Conservation (phyloP, 164 flowering plant genomes). For the Pachysandra terminalis region DNA sequence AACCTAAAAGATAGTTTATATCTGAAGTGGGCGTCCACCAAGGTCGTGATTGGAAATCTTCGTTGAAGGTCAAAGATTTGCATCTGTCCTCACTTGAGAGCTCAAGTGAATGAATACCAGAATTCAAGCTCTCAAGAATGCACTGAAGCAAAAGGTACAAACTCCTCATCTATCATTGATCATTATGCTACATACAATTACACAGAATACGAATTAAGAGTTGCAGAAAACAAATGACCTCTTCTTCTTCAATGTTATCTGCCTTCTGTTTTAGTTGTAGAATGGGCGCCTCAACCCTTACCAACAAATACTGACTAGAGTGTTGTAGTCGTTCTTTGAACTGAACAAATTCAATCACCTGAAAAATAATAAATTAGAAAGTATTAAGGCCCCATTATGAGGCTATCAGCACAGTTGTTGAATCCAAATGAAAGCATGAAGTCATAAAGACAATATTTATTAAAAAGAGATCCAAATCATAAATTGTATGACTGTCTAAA, state of each 20-base stretch:
- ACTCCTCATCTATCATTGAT: neutral
- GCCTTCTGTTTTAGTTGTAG: conserved; percentile 76
- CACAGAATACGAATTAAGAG: neutral
- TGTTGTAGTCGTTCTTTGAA: conserved; percentile 73
- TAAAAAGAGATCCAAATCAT: too few species aligned
- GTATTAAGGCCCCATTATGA: neutral
- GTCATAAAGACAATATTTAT: too few species aligned
- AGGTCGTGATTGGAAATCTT: conserved; percentile 74
- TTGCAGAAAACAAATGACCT: conserved; percentile 41
- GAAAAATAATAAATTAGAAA: conserved; percentile 7
- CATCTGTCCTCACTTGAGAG: conserved; percentile 54
- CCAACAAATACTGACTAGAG: conserved; percentile 69
- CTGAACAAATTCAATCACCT: conserved; percentile 94
- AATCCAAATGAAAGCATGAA: too few species aligned
- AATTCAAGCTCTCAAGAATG: conserved; percentile 49
- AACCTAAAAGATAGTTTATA: conserved; percentile 79
- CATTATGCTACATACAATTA: neutral
- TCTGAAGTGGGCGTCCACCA: conserved; percentile 94
- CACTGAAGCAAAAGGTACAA: conserved; percentile 32
- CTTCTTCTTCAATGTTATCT: conserved; percentile 63
- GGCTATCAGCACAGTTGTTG: neutral
- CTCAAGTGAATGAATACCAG: conserved; percentile 55
- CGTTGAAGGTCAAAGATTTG: conserved; percentile 81
- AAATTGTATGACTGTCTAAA: too few species aligned
- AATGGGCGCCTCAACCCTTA: conserved; percentile 64